A percentile compares a stretch with the other conserved stretches of the same genome.
These are phyloP conservation scores for Scalesia atractyloides DNA, from an alignment of 129 eudicot genomes.

Conservation along the genomic window DNA sequence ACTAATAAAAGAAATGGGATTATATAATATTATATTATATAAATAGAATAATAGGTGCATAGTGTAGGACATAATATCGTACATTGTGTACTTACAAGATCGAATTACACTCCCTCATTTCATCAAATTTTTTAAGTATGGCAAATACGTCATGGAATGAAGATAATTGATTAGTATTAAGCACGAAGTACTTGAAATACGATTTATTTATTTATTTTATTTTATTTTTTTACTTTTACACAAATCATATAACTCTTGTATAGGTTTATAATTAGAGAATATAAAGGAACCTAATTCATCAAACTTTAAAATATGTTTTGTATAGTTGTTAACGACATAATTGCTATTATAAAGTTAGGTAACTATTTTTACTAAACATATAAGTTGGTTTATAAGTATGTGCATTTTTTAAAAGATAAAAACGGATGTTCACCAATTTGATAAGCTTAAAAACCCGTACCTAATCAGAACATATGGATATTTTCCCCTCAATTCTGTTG, in stretches of 20 bases:
- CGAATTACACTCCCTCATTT: constrained; percentile 4
- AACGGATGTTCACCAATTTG: too few relatives aligned
- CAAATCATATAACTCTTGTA: neutral
- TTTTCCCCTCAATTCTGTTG: too few relatives aligned
- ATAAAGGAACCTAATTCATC: too few relatives aligned
- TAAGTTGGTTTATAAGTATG: too few relatives aligned
- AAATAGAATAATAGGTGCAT: neutral
- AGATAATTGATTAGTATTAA: neutral
- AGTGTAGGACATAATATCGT: constrained; percentile 30
- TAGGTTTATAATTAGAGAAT: neutral
- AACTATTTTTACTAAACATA: too few relatives aligned
- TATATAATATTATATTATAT: neutral
- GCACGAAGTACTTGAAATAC: neutral
- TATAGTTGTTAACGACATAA: too few relatives aligned
- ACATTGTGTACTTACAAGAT: constrained; percentile 28
- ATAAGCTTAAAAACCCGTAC: too few relatives aligned
- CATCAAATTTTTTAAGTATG: neutral
- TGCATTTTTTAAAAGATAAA: too few relatives aligned
- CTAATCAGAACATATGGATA: too few relatives aligned
- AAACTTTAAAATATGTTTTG: too few relatives aligned
- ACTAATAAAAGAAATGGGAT: neutral
- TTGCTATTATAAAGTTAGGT: too few relatives aligned
- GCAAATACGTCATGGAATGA: constrained; percentile 1
- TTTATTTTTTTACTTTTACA: neutral
- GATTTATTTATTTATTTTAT: neutral